phyloP scores from a whole-genome alignment of 768 basidiomycete species.

The Phaffia tasmanica region DNA sequence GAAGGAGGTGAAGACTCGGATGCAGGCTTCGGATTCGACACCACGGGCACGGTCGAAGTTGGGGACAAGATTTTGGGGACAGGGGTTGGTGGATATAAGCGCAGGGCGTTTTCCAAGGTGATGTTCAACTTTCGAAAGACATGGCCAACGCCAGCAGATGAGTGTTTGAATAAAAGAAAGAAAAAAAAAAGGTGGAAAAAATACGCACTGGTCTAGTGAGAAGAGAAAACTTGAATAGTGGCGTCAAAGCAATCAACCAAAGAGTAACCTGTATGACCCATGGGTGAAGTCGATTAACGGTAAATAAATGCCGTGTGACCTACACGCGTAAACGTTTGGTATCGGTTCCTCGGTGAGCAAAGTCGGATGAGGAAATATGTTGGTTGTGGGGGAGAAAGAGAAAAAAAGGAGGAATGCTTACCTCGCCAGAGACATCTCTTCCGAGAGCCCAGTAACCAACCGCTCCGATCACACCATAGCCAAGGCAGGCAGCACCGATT shows the following conservation, averaged over 20 bases:
- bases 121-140: constrained; percentile 52
- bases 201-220: constrained; percentile 61
- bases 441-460: constrained; percentile 91
- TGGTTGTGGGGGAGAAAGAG: background rate
- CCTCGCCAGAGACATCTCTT: constrained; percentile 45
- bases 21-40: constrained; percentile 27
- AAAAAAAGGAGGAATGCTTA: constrained; percentile 14
- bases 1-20: constrained; percentile 13
- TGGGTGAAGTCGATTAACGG: constrained; percentile 59
- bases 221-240: constrained; percentile 69
- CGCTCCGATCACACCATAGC: constrained; percentile 54
- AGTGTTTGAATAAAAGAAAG: background rate
- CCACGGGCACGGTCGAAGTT: background rate
- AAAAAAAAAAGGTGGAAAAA: background rate
- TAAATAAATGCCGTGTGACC: constrained; percentile 73
- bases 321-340: constrained; percentile 32
- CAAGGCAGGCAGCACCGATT: constrained; percentile 50
- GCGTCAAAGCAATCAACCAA: constrained; percentile 72
- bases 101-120: constrained; percentile 67
- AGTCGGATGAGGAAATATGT: background rate
- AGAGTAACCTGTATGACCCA: constrained; percentile 60
- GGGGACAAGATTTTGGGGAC: constrained; percentile 7
- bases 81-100: constrained; percentile 44
- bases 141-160: background rate
- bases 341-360: no score